These are phyloP conservation scores for Pseudocercospora eumusae DNA, from an alignment of 2,329 filamentous ascomycete genomes.

Conservation along the genomic window DNA sequence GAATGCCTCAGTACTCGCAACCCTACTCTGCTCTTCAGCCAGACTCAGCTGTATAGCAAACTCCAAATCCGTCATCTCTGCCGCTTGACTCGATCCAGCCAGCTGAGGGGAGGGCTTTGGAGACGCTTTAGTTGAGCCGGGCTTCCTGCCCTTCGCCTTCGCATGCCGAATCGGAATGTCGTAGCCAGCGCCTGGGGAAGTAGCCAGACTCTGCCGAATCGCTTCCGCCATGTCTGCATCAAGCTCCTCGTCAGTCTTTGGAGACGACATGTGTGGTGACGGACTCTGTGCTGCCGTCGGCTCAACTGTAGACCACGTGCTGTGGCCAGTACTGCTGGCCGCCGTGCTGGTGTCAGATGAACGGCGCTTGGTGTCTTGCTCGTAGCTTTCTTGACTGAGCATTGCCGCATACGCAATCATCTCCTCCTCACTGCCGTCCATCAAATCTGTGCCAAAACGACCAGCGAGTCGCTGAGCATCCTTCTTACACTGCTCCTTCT, in stretches of 20 bases:
- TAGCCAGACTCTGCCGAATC: constrained; percentile 55
- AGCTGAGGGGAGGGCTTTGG: constrained; percentile 36
- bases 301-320: constrained; percentile 33
- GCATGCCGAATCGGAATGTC: constrained; percentile 52
- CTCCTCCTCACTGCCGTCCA: constrained; percentile 62
- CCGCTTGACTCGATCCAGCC: constrained; percentile 42
- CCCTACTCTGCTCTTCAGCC: constrained; percentile 57
- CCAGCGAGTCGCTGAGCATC: constrained; percentile 71
- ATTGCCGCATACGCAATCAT: constrained; percentile 64
- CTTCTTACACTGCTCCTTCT: constrained; percentile 66
- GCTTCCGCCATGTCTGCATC: constrained; percentile 64
- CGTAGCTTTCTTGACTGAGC: constrained; percentile 61
- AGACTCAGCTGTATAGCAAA: constrained; percentile 64
- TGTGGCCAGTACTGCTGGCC: constrained; percentile 42
- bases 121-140: constrained; percentile 33
- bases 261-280: constrained; percentile 27
- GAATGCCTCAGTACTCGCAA: constrained; percentile 27
- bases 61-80: constrained; percentile 60
- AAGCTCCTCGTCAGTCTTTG: constrained; percentile 51
- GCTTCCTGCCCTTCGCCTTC: constrained; percentile 40
- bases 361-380: constrained; percentile 52
- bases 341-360: constrained; percentile 49
- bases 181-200: constrained; percentile 34
- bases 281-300: constrained; percentile 32
- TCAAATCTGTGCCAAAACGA: constrained; percentile 80